Percentiles rank a stretch among this genome's conserved stretches.
Conservation (phyloP, 352 stramenopile species). For the Pythium periplocum region DNA sequence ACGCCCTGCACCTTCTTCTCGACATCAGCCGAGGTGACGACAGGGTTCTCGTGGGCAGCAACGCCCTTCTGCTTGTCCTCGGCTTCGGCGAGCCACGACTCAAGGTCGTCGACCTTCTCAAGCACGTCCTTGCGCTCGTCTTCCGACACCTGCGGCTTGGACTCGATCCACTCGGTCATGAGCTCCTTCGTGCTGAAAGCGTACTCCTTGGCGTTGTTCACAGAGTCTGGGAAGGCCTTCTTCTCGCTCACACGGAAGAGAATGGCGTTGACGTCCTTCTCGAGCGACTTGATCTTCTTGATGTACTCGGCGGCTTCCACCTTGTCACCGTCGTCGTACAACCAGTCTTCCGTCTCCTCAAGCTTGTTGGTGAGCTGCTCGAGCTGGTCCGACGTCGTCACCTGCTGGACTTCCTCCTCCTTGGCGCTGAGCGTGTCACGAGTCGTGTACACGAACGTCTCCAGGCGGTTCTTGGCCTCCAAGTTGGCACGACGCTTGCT, state of each 20-base stretch:
- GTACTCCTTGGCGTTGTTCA: slow-evolving; percentile 65
- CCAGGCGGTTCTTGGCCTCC: slow-evolving; percentile 89
- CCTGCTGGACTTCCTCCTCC: slow-evolving; percentile 71
- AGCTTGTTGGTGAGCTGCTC: slow-evolving; percentile 69
- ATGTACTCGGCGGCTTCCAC: slow-evolving; percentile 83
- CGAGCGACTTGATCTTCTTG: slow-evolving; percentile 75
- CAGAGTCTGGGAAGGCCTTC: slow-evolving; percentile 75
- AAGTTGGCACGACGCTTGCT: slow-evolving; percentile 60
- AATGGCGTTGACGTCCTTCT: slow-evolving; percentile 81
- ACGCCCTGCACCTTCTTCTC: slow-evolving; percentile 80
- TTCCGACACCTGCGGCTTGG: slow-evolving; percentile 86
- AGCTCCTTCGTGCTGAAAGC: slow-evolving; percentile 55
- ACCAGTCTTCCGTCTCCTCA: slow-evolving; percentile 88
- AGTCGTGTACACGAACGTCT: slow-evolving; percentile 92
- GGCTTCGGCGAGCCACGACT: slow-evolving; percentile 79
- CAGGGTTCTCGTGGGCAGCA: slow-evolving; percentile 66
- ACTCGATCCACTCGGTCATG: slow-evolving; percentile 55
- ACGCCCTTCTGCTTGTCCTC: slow-evolving; percentile 63
- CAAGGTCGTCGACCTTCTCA: slow-evolving; percentile 81
- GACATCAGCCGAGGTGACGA: slow-evolving; percentile 86
- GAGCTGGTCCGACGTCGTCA: slow-evolving; percentile 84
- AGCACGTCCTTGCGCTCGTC: slow-evolving; percentile 84
- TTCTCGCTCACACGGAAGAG: slow-evolving; percentile 87
- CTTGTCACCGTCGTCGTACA: slow-evolving; percentile 91
- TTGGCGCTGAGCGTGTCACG: slow-evolving; percentile 80